Evolutionary conservation across 2,329 filamentous ascomycete genomes (phyloP), one percentile per base, ranked within the genome.

Genomic region (Stemphylium vesicarium): DNA sequence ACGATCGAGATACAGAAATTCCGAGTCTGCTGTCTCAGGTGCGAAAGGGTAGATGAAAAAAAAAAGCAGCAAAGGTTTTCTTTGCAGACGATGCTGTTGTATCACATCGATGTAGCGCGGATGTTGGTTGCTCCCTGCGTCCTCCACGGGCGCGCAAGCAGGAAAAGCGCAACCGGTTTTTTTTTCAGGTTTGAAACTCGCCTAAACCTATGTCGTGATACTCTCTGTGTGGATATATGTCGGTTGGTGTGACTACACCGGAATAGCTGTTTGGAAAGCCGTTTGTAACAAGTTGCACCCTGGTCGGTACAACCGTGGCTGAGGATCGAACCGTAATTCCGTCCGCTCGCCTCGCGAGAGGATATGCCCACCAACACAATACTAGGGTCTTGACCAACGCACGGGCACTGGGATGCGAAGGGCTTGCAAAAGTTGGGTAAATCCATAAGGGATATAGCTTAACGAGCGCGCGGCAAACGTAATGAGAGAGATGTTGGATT

Each of bases 211-310:
- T 51, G 20, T 29, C 31, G 16, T 11, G 15, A 40, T 32, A 32
- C 31, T 22, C 40, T 18, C 22, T 33, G 35, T 55, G 39, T 31
- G 15, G 32, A 38, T 22, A 15, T 24, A 38, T 33, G 31, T 9
- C 12, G 37, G 10, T 22, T 15, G 18, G 50, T 24, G 22, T 9
- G 18, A 51, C 22, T 55, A 55, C 26, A 55, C 40, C 15, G 52
- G 52, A 50, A 55, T 55, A 55, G 52, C 35, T 11, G 50, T 48
- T 48, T 20, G 20, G n/a, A 48, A 47, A 47, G 37, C 36, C 36
- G 36, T 46, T 47, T 45, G 50, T 52, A 22, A 35, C 20, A 24
- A n/a, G 16, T 16, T 16, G 18, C 13, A 10, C 52, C 47, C 52
- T 31, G 36, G 52, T 51, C 31, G 38, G 39, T 12, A n/a, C 11